Percentiles rank a stretch among this genome's conserved stretches.
Evolutionary conservation across 208 protist genomes (phyloP).

Genomic region (Vickermania ingenoplastis): DNA sequence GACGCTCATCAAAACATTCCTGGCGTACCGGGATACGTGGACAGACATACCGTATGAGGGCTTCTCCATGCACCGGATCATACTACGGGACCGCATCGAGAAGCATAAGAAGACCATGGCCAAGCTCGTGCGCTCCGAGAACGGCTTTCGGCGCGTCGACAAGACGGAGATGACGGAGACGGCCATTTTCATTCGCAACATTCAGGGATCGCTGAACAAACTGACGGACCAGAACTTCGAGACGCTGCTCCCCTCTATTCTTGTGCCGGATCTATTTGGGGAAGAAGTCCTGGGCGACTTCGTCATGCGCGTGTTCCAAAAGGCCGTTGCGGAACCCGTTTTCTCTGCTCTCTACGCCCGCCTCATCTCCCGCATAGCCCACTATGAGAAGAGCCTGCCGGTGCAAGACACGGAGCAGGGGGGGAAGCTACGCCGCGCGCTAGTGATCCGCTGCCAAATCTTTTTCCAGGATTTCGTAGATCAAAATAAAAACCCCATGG

Average conservation of each 20-base stretch:
- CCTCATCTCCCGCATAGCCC: constrained; percentile 58
- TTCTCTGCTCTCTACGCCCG: constrained; percentile 79
- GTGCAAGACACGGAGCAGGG: neutral
- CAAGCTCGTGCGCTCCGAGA: constrained; percentile 72
- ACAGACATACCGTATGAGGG: constrained; percentile 31
- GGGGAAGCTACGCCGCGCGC: constrained; percentile 22
- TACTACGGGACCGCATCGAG: constrained; percentile 38
- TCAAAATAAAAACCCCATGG: constrained; percentile 16
- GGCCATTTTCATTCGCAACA: constrained; percentile 53
- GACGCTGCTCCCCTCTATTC: constrained; percentile 42
- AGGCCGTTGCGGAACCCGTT: constrained; percentile 82
- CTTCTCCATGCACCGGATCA: constrained; percentile 66
- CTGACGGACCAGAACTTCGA: constrained; percentile 83
- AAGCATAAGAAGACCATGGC: constrained; percentile 52
- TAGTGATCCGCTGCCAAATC: constrained; percentile 40
- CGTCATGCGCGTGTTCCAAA: constrained; percentile 79
- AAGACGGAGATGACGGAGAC: constrained; percentile 57
- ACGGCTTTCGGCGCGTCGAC: constrained; percentile 71
- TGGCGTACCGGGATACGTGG: constrained; percentile 83
- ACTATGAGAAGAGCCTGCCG: constrained; percentile 57
- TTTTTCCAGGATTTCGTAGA: constrained; percentile 42
- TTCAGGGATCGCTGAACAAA: constrained; percentile 83
- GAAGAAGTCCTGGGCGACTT: constrained; percentile 54
- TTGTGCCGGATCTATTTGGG: constrained; percentile 60
- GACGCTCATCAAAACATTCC: constrained; percentile 64